These are phyloP conservation scores for Cryphonectria naterciae DNA, from an alignment of 2,329 filamentous ascomycete species.

Conservation along the genomic window DNA sequence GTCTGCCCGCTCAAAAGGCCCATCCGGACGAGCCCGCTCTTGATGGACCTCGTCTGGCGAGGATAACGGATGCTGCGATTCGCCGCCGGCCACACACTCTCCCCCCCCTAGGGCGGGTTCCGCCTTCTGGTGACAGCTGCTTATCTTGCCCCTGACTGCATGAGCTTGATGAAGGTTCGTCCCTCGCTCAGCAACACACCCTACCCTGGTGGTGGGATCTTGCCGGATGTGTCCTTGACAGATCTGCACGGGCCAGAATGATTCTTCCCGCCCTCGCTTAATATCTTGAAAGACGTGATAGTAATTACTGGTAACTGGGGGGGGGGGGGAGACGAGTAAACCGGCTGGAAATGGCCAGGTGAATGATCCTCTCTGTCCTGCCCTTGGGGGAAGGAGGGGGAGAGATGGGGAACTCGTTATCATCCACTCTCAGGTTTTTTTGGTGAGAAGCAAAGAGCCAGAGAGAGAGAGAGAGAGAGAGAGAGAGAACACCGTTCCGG, in stretches of 20 bases:
- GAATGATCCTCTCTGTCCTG: too few species aligned
- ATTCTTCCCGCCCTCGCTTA: slow-evolving; percentile 16
- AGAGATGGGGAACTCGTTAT: too few species aligned
- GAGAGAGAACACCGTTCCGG: not conserved
- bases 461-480: too few species aligned
- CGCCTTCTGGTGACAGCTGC: slow-evolving; percentile 26
- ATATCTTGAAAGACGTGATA: not conserved
- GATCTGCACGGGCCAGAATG: slow-evolving; percentile 22
- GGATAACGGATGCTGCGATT: slow-evolving; percentile 14
- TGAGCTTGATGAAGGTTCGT: slow-evolving; percentile 20
- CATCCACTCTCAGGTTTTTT: too few species aligned
- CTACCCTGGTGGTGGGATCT: slow-evolving; percentile 18
- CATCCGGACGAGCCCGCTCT: slow-evolving; percentile 13
- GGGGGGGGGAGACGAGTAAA: too few species aligned
- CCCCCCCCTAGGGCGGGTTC: slow-evolving; percentile 17
- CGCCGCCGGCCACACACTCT: not conserved
- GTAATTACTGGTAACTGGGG: not conserved
- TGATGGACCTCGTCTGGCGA: not conserved
- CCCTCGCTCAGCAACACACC: not conserved
- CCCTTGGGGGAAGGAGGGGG: too few species aligned
- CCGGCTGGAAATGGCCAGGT: too few species aligned
- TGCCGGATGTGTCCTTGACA: slow-evolving; percentile 24
- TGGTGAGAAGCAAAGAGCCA: too few species aligned
- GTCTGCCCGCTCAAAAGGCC: not conserved
- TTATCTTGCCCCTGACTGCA: slow-evolving; percentile 25